Percentiles rank a stretch among this genome's conserved stretches.
phyloP scores from a whole-genome alignment of 805 yeast species.

The Metschnikowia peoriensis region DNA sequence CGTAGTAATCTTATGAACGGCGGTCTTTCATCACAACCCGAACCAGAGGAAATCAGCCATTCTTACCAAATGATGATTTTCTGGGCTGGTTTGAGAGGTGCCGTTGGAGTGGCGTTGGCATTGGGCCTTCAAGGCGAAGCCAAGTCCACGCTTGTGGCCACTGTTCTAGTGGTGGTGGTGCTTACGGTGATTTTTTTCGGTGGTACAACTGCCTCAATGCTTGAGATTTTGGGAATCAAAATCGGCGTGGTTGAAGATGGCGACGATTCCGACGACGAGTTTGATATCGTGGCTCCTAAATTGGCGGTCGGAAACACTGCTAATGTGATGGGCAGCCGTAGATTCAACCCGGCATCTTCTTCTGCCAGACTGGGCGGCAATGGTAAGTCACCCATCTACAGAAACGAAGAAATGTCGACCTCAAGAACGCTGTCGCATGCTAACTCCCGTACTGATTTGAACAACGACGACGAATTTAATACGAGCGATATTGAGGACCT shows the following conservation, averaged over 20 bases:
- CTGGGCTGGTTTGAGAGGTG: slow-evolving; percentile 99
- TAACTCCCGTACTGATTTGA: slow-evolving; percentile 21
- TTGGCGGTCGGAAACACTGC: slow-evolving; percentile 23
- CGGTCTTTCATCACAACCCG: slow-evolving; percentile 40
- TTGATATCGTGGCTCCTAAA: slow-evolving; percentile 79
- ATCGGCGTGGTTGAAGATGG: slow-evolving; percentile 83
- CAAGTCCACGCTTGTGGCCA: slow-evolving; percentile 84
- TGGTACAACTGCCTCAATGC: slow-evolving; percentile 98
- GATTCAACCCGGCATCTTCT: slow-evolving; percentile 17
- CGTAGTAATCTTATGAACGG: slow-evolving; percentile 30
- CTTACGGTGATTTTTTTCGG: slow-evolving; percentile 95
- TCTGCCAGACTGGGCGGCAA: slow-evolving; percentile 15
- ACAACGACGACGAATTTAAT: slow-evolving; percentile 26
- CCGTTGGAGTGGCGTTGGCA: slow-evolving; percentile 98
- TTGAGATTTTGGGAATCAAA: slow-evolving; percentile 88
- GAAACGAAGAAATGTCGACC: slow-evolving; percentile 12
- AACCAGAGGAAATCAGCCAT: slow-evolving; percentile 88
- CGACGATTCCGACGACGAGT: slow-evolving; percentile 85
- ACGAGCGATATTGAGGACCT: slow-evolving; percentile 41
- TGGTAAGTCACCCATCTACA: not conserved
- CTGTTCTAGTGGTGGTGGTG: slow-evolving; percentile 94
- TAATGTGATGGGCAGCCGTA: slow-evolving; percentile 25
- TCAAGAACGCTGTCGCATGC: slow-evolving; percentile 10
- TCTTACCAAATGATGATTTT: slow-evolving; percentile 98
- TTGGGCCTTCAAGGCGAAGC: slow-evolving; percentile 96